Percentiles rank a stretch among this genome's conserved stretches.
Evolutionary conservation across 495 filamentous ascomycete species (phyloP).

Genomic region (Tuber magnatum): DNA sequence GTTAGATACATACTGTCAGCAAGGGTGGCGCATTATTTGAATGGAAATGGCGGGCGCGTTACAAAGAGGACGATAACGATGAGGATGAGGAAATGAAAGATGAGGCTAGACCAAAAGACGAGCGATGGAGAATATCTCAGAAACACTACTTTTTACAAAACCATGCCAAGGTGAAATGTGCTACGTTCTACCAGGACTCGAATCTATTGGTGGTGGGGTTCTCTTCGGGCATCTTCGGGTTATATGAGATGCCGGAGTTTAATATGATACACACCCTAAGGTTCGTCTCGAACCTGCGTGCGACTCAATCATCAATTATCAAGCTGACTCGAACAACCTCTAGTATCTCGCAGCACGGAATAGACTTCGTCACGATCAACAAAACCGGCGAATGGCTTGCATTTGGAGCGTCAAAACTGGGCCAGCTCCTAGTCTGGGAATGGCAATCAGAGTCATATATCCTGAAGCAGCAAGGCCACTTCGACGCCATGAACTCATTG

Average conservation of each 20-base stretch:
- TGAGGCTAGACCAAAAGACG: conserved; percentile 49
- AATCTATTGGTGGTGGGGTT: conserved; percentile 88
- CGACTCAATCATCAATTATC: conserved; percentile 31
- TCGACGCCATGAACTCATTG: conserved; percentile 90
- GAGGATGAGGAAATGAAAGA: conserved; percentile 55
- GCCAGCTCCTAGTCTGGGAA: conserved; percentile 94
- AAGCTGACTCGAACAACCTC: conserved; percentile 15
- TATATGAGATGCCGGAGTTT: conserved; percentile 97
- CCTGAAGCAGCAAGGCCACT: conserved; percentile 93
- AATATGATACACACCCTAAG: conserved; percentile 81
- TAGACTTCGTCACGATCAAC: conserved; percentile 88
- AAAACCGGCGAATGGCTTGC: conserved; percentile 93
- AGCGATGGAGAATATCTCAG: conserved; percentile 77
- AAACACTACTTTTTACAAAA: conserved; percentile 89
- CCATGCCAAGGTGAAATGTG: conserved; percentile 77
- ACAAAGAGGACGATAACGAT: conserved; percentile 48
- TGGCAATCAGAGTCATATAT: conserved; percentile 99
- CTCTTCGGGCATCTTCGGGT: conserved; percentile 82
- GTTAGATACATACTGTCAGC: conserved; percentile 50
- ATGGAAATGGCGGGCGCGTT: conserved; percentile 57
- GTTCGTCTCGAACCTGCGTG: conserved; percentile 41
- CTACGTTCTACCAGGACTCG: conserved; percentile 75
- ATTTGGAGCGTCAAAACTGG: conserved; percentile 91
- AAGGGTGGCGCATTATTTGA: conserved; percentile 53
- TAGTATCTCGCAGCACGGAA: conserved; percentile 92